Evolutionary conservation across 768 basidiomycete genomes (phyloP), one percentile per base, ranked within the genome.

Genomic region (Galerina sulciceps): DNA sequence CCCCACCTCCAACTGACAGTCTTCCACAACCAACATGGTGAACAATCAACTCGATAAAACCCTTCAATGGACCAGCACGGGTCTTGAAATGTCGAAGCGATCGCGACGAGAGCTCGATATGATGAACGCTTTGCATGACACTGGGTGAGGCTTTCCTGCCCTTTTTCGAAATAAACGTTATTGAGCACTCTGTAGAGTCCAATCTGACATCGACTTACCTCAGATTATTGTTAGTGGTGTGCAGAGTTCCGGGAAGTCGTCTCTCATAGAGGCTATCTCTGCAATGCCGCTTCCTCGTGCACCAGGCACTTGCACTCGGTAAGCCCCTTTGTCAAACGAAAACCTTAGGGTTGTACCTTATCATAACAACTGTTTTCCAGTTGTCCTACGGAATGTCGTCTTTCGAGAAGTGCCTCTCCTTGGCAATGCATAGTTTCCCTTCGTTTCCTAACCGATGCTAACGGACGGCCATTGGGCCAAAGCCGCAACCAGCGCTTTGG

Each of bases 201-300:
- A 90, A 59, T 75, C 81, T 13, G 88, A 91, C 53, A 83, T 93
- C 9, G 89, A 90, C 62, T 72, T 93, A 0, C 90, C 91, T 0
- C 83, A 85, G 61, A 90, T 92, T 38, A 86, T 85, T 0, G 89
- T 91, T 38, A 81, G 90, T 18, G 90, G 91, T 0, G 81, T 79
- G 1, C 91, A 92, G 61, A 88, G 85, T 43, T 87, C 87, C 0
- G 90, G 90, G 0, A 91, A 91, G 62, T 90, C 88, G 0, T 91
- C 90, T 0, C 78, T 91, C 3, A 91, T 92, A 6, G 90, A 93
- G 63, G 81, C 87, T 0, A 90, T 93, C 43, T 89, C 88, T 0
- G 88, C 89, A 0, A 83, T 91, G 10, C 87, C 83, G 0, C 74
- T 91, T 0, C 90, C 89, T 36, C 81, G 89, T 10, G 86, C 86